Evolutionary conservation across 257 asterid species (phyloP).

Genomic region (Marsdenia floribunda): DNA sequence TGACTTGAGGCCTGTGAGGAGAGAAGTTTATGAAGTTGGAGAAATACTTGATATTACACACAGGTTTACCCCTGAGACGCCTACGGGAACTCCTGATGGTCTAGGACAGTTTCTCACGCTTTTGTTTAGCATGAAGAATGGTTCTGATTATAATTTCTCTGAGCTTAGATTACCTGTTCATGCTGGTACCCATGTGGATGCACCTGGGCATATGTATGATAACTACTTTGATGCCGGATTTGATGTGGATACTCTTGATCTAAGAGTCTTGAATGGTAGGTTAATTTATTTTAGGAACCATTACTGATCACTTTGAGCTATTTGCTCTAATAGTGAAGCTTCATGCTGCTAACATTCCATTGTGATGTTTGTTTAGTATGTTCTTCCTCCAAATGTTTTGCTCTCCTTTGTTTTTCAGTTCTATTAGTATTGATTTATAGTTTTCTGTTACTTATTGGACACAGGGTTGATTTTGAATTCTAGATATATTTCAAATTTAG

Average conservation of each 20-base stretch:
- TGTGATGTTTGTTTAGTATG: neutral
- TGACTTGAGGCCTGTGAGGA: conserved; percentile 28
- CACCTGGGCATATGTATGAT: conserved; percentile 76
- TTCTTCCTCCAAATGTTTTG: neutral
- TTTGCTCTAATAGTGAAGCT: neutral
- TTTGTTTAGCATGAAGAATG: conserved; percentile 67
- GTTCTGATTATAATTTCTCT: conserved; percentile 74
- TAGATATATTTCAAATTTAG: neutral
- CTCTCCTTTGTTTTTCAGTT: neutral
- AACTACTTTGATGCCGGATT: conserved; percentile 59
- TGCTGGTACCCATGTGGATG: conserved; percentile 89
- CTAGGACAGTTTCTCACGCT: conserved; percentile 50
- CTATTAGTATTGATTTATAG: neutral
- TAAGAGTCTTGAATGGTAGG: conserved; percentile 63
- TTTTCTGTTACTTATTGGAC: neutral
- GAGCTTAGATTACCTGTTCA: conserved; percentile 59
- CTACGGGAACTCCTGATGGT: conserved; percentile 50
- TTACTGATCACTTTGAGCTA: neutral
- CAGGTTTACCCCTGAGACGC: conserved; percentile 48
- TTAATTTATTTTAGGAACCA: neutral
- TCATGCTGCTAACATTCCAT: neutral
- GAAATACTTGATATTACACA: conserved; percentile 71
- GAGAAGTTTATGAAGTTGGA: conserved; percentile 45
- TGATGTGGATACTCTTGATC: conserved; percentile 78
- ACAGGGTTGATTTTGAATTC: neutral